These are phyloP conservation scores for Stagonosporopsis chrysanthemi DNA, from an alignment of 2,329 filamentous ascomycete genomes.

Conservation along the genomic window DNA sequence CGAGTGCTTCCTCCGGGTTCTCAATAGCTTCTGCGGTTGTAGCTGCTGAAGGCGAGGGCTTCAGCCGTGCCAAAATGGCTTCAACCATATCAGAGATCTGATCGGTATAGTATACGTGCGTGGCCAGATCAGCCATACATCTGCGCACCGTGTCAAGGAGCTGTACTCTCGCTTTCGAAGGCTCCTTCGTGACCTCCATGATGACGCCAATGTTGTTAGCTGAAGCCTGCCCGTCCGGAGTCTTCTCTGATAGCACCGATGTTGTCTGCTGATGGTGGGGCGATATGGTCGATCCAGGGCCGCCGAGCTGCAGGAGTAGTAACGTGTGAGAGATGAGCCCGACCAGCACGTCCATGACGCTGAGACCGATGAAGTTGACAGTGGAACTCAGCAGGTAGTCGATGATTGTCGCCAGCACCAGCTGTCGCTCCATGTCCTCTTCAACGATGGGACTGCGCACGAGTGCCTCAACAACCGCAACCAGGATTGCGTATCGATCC, in stretches of 20 bases:
- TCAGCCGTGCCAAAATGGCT: slow-evolving; percentile 79
- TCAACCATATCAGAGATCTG: slow-evolving; percentile 95
- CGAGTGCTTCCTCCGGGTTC: slow-evolving; percentile 59
- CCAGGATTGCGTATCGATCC: slow-evolving; percentile 88
- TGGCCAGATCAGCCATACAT: slow-evolving; percentile 90
- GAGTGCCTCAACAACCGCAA: slow-evolving; percentile 80
- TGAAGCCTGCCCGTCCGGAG: slow-evolving; percentile 22
- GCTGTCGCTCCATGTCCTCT: slow-evolving; percentile 74
- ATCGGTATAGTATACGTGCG: slow-evolving; percentile 95
- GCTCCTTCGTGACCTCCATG: slow-evolving; percentile 55
- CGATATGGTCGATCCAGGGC: slow-evolving; percentile 49
- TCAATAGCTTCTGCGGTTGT: slow-evolving; percentile 58
- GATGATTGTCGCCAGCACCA: slow-evolving; percentile 79
- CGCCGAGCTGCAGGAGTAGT: slow-evolving; percentile 72
- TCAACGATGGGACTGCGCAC: slow-evolving; percentile 72
- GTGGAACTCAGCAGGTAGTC: slow-evolving; percentile 84
- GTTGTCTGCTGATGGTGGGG: slow-evolving; percentile 50
- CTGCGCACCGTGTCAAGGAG: slow-evolving; percentile 76
- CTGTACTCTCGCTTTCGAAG: slow-evolving; percentile 64
- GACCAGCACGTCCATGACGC: slow-evolving; percentile 92
- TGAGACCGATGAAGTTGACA: slow-evolving; percentile 92
- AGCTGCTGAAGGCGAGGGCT: slow-evolving; percentile 63
- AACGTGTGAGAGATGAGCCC: slow-evolving; percentile 85
- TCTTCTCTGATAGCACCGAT: slow-evolving; percentile 36
- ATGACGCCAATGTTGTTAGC: slow-evolving; percentile 39